Evolutionary conservation across 2,329 filamentous ascomycete species (phyloP).

Genomic region (Cadophora malorum): DNA sequence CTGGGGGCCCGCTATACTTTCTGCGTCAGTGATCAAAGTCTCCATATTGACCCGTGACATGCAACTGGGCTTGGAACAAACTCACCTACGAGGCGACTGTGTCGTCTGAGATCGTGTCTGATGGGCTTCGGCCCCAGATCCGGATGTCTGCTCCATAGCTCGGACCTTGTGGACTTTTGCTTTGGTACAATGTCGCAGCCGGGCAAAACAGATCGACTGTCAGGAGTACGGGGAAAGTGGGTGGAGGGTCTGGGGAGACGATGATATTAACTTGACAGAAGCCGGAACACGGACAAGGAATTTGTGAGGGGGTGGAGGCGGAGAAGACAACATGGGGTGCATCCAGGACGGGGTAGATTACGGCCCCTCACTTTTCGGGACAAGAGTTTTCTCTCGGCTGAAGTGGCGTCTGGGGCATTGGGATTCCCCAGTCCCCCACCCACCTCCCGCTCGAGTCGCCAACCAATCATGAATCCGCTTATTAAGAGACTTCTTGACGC

Average conservation of each 20-base stretch:
- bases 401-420: too few species aligned
- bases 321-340: neutral
- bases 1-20: neutral
- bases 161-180: neutral
- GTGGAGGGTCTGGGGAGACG: constrained; percentile 1
- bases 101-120: constrained; percentile 1
- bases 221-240: neutral
- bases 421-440: too few species aligned
- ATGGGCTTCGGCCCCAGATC: neutral
- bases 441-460: too few species aligned
- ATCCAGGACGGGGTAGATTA: neutral
- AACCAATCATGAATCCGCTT: too few species aligned
- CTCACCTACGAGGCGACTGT: neutral
- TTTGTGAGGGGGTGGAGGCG: neutral
- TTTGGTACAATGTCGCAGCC: neutral
- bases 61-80: neutral
- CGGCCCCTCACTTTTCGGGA: neutral
- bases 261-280: neutral
- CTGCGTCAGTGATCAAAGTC: too few species aligned
- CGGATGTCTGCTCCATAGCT: constrained; percentile 5
- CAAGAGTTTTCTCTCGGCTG: too few species aligned
- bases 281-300: neutral
- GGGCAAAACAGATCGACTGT: neutral
- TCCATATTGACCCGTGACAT: too few species aligned
- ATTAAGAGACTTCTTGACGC: too few species aligned